Percentiles rank a stretch among this genome's conserved stretches.
phyloP scores from a whole-genome alignment of 768 basidiomycete genomes.

The Boletus edulis region DNA sequence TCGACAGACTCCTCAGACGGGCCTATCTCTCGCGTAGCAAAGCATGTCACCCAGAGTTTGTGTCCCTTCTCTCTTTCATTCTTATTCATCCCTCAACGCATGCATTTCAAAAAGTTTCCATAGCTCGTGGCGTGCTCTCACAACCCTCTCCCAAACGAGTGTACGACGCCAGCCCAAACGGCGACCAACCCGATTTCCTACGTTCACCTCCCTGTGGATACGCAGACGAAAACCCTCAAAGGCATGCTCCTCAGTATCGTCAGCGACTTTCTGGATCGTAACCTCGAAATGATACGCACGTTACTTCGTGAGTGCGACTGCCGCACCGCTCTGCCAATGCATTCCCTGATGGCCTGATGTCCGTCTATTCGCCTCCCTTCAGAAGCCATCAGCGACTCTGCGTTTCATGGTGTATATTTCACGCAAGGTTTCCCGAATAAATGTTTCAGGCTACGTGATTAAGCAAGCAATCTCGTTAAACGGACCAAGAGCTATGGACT shows the following conservation, averaged over 20 bases:
- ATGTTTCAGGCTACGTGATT: too few relatives aligned
- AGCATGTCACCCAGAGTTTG: slow-evolving; percentile 86
- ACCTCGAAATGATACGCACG: slow-evolving; percentile 79
- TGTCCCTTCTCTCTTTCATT: slow-evolving; percentile 12
- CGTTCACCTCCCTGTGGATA: slow-evolving; percentile 48
- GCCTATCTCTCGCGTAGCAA: slow-evolving; percentile 74
- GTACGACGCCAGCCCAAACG: slow-evolving; percentile 61
- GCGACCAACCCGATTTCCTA: slow-evolving; percentile 48
- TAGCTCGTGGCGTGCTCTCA: slow-evolving; percentile 79
- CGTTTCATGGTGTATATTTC: background rate
- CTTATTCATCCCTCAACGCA: background rate
- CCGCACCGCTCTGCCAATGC: too few relatives aligned
- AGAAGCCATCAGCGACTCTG: slow-evolving; percentile 68
- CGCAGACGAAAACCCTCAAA: slow-evolving; percentile 81
- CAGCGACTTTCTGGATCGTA: slow-evolving; percentile 82
- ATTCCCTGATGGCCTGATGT: background rate
- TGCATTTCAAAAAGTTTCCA: slow-evolving; percentile 76
- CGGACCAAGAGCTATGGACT: too few relatives aligned
- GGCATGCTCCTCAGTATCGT: slow-evolving; percentile 72
- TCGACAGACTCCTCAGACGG: slow-evolving; percentile 66
- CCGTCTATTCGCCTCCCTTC: background rate
- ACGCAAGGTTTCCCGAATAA: too few relatives aligned
- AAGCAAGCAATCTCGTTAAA: too few relatives aligned
- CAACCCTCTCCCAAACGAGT: slow-evolving; percentile 63
- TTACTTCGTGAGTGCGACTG: slow-evolving; percentile 55